Base-by-base conservation (phyloP, 257 asterid genomes). In the Paulownia fortunei region DNA sequence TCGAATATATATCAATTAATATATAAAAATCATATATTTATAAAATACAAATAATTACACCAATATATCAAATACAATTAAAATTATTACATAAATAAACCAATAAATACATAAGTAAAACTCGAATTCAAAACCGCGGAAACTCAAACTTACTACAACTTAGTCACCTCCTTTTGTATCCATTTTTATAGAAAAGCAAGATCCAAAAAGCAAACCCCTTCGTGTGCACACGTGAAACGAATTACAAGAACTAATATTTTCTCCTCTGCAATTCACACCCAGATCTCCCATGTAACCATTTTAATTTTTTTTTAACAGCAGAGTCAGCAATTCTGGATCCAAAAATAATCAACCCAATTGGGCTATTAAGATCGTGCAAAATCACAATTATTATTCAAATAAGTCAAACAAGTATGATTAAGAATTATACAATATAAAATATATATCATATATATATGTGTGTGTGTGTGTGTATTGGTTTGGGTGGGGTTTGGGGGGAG, bases 161-260 rank as follows among this genome's bases (percentile, higher is more conserved):
- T n/a, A n/a, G n/a, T 32, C 41, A 34, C 3, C 16, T 47, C 19
- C 16, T 15, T 72, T 54, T 26, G 23, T 73, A 41, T 73, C 65
- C 24, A 16, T 52, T 42, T 69, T 55, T 30, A 13, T 55, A 30
- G 1, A 78, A 55, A 37, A 63, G 79, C 58, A 63, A 64, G 54
- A 79, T 78, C 30, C 64, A 67, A 76, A 62, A 59, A 32, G 42
- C 5, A 19, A 63, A 9, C 59, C 5, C 77, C 23, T 63, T 61
- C 82, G 72, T 54, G 69, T 72, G 78, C 78, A 73, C 84, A 74
- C 55, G 80, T 68, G 76, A 74, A 54, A 34, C 66, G 80, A 80
- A 74, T 69, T 76, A 51, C 21, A 51, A 21, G 59, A 3, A 24
- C 24, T 41, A 47, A 27, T 56, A 11, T n/a, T 67, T 63, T 68